Conservation (phyloP, 78 protist genomes). For the Bodo saltans region DNA sequence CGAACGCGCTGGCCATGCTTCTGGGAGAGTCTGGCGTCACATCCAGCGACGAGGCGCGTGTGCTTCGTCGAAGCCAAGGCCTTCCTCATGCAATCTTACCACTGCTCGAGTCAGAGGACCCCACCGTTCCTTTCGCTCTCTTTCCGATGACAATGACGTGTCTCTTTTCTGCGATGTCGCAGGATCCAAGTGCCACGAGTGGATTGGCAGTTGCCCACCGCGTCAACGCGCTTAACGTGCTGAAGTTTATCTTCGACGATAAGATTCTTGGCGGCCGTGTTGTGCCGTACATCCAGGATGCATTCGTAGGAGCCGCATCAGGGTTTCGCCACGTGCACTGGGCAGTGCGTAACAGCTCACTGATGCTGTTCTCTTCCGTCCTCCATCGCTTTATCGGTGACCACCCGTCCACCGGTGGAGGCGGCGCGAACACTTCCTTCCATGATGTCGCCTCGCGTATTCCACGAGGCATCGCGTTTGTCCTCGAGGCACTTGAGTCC, state of each 20-base stretch:
- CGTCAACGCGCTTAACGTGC: constrained; percentile 27
- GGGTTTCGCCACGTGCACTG: constrained; percentile 19
- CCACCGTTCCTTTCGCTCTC: background rate
- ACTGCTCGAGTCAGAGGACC: constrained; percentile 21
- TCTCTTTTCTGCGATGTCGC: background rate
- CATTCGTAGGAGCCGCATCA: background rate
- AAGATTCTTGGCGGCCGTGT: background rate
- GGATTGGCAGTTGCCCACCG: background rate
- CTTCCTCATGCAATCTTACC: constrained; percentile 15
- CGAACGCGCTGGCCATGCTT: background rate
- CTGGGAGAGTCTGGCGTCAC: background rate
- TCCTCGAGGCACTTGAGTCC: background rate
- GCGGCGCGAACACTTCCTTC: background rate
- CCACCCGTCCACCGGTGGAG: background rate
- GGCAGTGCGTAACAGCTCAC: constrained; percentile 6
- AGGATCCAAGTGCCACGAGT: background rate
- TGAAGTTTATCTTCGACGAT: constrained; percentile 21
- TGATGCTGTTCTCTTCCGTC: constrained; percentile 9
- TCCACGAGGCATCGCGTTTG: background rate
- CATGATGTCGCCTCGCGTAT: background rate
- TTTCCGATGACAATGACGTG: background rate
- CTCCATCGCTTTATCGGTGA: constrained; percentile 12
- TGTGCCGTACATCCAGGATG: background rate
- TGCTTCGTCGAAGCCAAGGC: constrained; percentile 2
- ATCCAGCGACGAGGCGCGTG: background rate